Conservation (phyloP, 306 rosid genomes). For the Sicyos baderoa region DNA sequence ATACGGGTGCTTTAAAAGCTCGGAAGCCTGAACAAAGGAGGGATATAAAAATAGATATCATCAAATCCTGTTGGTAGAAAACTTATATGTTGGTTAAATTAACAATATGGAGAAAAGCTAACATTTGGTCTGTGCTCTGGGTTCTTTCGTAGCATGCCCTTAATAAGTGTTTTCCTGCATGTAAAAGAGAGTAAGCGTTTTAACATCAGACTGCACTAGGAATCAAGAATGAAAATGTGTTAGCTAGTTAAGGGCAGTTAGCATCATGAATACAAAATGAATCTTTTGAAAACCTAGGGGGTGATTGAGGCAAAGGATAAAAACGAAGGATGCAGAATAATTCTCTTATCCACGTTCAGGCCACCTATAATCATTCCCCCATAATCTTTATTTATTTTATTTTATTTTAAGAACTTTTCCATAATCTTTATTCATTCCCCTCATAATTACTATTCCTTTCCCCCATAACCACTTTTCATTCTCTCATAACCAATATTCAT, state of each 20-base stretch:
- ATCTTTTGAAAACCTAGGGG: not conserved
- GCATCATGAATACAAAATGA: not conserved
- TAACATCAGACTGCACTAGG: conserved; percentile 18
- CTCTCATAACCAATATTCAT: no score
- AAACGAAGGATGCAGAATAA: no score
- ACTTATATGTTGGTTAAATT: conserved; percentile 20
- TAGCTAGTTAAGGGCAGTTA: not conserved
- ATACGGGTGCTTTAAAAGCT: conserved; percentile 89
- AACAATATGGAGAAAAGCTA: conserved; percentile 32
- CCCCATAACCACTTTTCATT: no score
- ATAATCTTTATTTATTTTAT: no score
- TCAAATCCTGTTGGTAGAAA: conserved; percentile 18
- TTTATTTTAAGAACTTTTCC: no score
- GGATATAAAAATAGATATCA: not conserved
- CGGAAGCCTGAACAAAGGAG: conserved; percentile 65
- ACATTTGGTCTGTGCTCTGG: conserved; percentile 97
- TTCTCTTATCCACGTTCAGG: no score
- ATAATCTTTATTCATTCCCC: no score
- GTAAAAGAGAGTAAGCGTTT: conserved; percentile 15
- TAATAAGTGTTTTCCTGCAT: conserved; percentile 87
- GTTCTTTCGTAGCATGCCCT: conserved; percentile 90
- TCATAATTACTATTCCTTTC: no score
- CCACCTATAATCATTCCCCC: no score
- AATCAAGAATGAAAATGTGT: not conserved
- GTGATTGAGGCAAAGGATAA: no score